Evolutionary conservation across 768 basidiomycete genomes (phyloP).

Genomic region (Mycena galericulata): DNA sequence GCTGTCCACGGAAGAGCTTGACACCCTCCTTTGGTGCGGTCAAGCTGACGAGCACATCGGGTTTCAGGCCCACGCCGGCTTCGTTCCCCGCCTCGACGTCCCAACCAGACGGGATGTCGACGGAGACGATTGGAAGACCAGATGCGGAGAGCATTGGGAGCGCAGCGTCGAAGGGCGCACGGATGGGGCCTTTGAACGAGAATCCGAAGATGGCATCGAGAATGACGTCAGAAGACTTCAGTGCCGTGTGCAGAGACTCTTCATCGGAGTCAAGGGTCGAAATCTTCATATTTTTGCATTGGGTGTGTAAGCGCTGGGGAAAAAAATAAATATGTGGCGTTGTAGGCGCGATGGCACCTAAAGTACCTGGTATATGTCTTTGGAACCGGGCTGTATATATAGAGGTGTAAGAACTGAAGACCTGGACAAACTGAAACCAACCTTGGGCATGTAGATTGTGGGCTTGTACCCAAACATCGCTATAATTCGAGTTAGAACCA

Average conservation of each 20-base stretch:
- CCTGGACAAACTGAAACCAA: conserved; percentile 39
- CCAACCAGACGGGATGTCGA: conserved; percentile 99
- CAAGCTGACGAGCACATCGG: conserved; percentile 87
- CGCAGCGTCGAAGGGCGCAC: conserved; percentile 86
- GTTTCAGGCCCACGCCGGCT: conserved; percentile 68
- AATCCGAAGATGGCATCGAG: conserved; percentile 99
- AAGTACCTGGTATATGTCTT: conserved; percentile 89
- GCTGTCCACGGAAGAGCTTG: conserved; percentile 77
- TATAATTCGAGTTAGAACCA: conserved; percentile 42
- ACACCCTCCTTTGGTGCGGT: conserved; percentile 96
- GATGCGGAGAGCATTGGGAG: conserved; percentile 74
- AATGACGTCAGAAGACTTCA: conserved; percentile 79
- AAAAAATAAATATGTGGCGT: neutral
- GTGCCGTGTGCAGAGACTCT: conserved; percentile 59
- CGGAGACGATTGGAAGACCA: conserved; percentile 86
- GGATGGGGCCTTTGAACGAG: conserved; percentile 93
- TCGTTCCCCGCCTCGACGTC: conserved; percentile 85
- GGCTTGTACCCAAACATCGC: conserved; percentile 94
- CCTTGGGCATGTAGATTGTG: conserved; percentile 95
- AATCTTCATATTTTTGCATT: conserved; percentile 92
- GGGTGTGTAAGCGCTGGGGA: conserved; percentile 78
- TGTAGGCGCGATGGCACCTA: neutral
- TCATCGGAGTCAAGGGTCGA: conserved; percentile 69
- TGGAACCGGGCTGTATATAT: conserved; percentile 80
- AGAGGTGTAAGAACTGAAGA: neutral